phyloP scores from a whole-genome alignment of 441 rosid genomes.

The Jatropha podagrica region DNA sequence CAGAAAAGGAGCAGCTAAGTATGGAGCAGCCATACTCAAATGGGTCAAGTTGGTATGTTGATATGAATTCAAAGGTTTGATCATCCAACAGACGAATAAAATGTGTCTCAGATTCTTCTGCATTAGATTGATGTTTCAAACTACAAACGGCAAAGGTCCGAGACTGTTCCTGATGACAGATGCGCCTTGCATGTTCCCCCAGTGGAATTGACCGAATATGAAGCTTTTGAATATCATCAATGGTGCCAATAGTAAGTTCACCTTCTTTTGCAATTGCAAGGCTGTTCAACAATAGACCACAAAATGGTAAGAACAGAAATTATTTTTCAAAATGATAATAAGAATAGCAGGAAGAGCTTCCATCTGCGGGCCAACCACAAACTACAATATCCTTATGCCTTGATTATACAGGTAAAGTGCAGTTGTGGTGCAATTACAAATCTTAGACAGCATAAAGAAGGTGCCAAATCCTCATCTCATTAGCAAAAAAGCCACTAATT shows the following conservation, averaged over 20 bases:
- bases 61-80: slow-evolving; percentile 83
- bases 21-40: slow-evolving; percentile 94
- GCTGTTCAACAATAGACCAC: slow-evolving; percentile 45
- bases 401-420: neutral
- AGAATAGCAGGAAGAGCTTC: neutral
- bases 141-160: slow-evolving; percentile 93
- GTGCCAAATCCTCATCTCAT: neutral
- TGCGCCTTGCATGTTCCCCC: slow-evolving; percentile 93
- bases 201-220: slow-evolving; percentile 97
- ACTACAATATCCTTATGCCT: neutral
- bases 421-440: neutral
- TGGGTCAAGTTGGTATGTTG: slow-evolving; percentile 82
- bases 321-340: neutral
- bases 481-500: neutral
- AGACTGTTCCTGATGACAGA: slow-evolving; percentile 97
- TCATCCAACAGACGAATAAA: slow-evolving; percentile 89
- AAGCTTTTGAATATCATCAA: slow-evolving; percentile 99
- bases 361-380: neutral
- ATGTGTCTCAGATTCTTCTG: slow-evolving; percentile 83
- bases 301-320: slow-evolving; percentile 16
- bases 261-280: slow-evolving; percentile 98
- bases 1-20: slow-evolving; percentile 90
- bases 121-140: slow-evolving; percentile 71
- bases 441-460: neutral
- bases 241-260: slow-evolving; percentile 95